A percentile compares a stretch with the other conserved stretches of the same genome.
These are phyloP conservation scores for Thalassiosira profunda DNA, from an alignment of 108 stramenopile species.

Conservation along the genomic window DNA sequence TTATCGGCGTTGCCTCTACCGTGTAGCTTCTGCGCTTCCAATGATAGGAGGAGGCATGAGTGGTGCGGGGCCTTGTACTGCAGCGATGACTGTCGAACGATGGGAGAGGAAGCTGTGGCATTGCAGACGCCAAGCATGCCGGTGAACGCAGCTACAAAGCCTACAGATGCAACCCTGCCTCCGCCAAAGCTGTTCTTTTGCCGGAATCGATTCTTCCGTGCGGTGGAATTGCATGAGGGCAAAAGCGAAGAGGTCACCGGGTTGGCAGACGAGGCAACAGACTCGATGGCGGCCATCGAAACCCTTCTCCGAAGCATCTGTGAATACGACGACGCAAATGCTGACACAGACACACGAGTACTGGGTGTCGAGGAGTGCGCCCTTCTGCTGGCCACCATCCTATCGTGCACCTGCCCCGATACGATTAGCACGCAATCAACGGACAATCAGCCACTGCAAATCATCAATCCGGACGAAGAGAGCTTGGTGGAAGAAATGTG, in stretches of 20 bases:
- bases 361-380: constrained; percentile 42
- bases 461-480: constrained; percentile 32
- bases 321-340: not conserved
- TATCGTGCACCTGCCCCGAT: constrained; percentile 14
- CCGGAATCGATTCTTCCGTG: constrained; percentile 30
- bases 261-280: constrained; percentile 5
- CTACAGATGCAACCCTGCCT: constrained; percentile 1
- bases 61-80: constrained; percentile 46
- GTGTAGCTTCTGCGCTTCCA: constrained; percentile 30
- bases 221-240: not conserved
- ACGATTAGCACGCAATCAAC: constrained; percentile 15
- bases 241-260: not conserved
- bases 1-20: constrained; percentile 16
- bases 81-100: constrained; percentile 22
- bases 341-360: not conserved
- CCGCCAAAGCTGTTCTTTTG: constrained; percentile 44
- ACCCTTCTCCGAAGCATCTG: constrained; percentile 4
- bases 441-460: not conserved
- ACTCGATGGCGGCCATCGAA: constrained; percentile 20
- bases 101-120: constrained; percentile 15
- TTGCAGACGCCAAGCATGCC: not conserved
- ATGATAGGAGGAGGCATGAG: not conserved
- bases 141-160: not conserved
- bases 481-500: constrained; percentile 42
- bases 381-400: constrained; percentile 27